Evolutionary conservation across 2,329 filamentous ascomycete species (phyloP), one percentile per base, ranked within the genome.

Genomic region (Arthroderma sp.): DNA sequence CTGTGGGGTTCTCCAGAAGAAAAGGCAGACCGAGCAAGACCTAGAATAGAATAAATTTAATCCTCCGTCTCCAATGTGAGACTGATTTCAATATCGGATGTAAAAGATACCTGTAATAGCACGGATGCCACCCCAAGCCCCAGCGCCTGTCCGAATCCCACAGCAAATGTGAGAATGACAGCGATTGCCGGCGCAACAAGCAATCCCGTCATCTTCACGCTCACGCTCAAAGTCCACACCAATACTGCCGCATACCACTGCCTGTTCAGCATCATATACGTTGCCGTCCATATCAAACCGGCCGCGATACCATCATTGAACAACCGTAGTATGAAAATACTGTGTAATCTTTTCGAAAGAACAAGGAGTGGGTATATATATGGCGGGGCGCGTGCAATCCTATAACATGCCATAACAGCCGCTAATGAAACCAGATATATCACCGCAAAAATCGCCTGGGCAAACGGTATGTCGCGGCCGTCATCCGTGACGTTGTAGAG

Each of bases 241-340:
- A 89, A 69, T 54, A 83, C 84, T 5, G 85, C 93, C 0, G 85
- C 65, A 25, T 83, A 83, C 87, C 88, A 96, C 58, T 79, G 76
- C 33, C 83, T 79, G 49, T 80, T 81, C 74, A 96, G 88, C 68
- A 90, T 87, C 61, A 82, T 77, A 67, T 82, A 86, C 39, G 97
- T 84, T n/a, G 88, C 82, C 17, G 83, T 70, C 81, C 89, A 97
- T 60, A 98, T 79, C 63, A 88, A 88, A 64, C 93, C 78, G 2
- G 86, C 82, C 17, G 91, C 91, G 68, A 95, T 87, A 64, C 90
- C 88, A 73, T 98, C 93, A 73, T 98, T 98, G 78, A 98, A 98
- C 67, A 91, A 85, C 44, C 93, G 83, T 57, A 98, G 79, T 64
- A 98, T 74, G 67, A 93, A 98, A 64, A 98, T 86, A 71, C 89